Evolutionary conservation across 441 rosid species (phyloP), one percentile per base, ranked within the genome.

Genomic region (Geranium incanum): DNA sequence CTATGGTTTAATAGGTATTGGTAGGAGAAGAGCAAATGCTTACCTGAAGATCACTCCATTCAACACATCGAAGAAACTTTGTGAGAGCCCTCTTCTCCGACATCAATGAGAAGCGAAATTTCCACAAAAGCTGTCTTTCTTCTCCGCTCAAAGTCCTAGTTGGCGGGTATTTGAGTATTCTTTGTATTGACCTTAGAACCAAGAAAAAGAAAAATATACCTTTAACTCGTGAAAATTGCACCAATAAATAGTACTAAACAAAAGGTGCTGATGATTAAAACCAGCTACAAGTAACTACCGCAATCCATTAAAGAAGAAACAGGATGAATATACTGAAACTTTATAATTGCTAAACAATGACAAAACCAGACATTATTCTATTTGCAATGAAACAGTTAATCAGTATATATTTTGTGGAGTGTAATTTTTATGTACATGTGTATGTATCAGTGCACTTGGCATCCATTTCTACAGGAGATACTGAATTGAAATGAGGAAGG

Each of bases 31-130:
- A 68, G 72, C 70, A 64, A 72, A 65, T 71, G 72, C 80, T 68
- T 70, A 95, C 98, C 92, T 90, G 97, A 78, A 92, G 82, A 81
- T 95, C 99, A 85, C 98, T 90, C 99, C 98, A 90, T 75, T 95
- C 99, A 81, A 95, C 98, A 81, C 97, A 89, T 48, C 93, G 89
- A 33, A 95, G 89, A 83, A 92, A 92, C 83, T 95, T 95, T 72
- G 99, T 90, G 68, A 95, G 96, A 74, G 99, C 96, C 84, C 89
- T 87, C 87, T 95, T 95, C 80, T 92, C 99, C 57, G 89, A 82
- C 99, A 92, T 92, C 75, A 89, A 78, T 50, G 96, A 95, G 84
- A 92, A 95, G 57, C 99, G 92, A 66, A 95, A 92, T 84, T 92
- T 92, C 99, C 98, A 95, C 12, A 92, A 87, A 72, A 95, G 92